Base-by-base conservation (phyloP, 768 basidiomycete species). In the Hypholoma fasciculare region DNA sequence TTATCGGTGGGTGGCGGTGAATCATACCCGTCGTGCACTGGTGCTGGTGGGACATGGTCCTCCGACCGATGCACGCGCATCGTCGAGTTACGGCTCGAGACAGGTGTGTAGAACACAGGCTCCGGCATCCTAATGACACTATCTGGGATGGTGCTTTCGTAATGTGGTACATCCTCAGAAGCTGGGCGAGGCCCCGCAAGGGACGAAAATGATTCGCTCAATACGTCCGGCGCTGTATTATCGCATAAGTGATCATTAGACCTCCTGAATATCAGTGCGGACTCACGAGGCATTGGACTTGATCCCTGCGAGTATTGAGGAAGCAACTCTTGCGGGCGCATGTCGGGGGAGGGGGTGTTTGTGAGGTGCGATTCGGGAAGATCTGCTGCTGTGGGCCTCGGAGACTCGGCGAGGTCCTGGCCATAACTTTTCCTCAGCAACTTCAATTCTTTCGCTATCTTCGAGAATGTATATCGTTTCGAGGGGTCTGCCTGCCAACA, bases 401-500 rank as follows among this genome's bases (percentile, higher is more conserved):
- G 56, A 55, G 71, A 61, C 54, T 70, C 63, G 36, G 67, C 42
- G 19, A 70, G 72, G 40, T 67, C 67, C 20, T 68, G 65, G 2
- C 76, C 79, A 19, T 67, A 70, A n/a, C 64, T 72, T 42, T 71
- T 76, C 42, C 82, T 76, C 34, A 87, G 61, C 17, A 69, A 67
- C 65, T 79, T 79, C 50, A 90, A 56, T 30, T 79, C 79, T 8
- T 69, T 63, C 1, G 82, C 79, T 47, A 91, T 74, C 40, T 70
- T 67, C 17, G 75, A 68, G 66, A 91, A 92, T 0, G 76, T 57
- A 1, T 86, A 86, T 1, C 90, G 78, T 13, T 63, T 59, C 1
- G 66, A 65, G 0, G 88, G 83, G 38, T 83, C 75, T 3, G 71
- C 74, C 44, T 78, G 71, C 90, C 90, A 92, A 61, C 85, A 87